Evolutionary conservation across 78 protist species (phyloP).

Genomic region (Dictyostelium capitatum): DNA sequence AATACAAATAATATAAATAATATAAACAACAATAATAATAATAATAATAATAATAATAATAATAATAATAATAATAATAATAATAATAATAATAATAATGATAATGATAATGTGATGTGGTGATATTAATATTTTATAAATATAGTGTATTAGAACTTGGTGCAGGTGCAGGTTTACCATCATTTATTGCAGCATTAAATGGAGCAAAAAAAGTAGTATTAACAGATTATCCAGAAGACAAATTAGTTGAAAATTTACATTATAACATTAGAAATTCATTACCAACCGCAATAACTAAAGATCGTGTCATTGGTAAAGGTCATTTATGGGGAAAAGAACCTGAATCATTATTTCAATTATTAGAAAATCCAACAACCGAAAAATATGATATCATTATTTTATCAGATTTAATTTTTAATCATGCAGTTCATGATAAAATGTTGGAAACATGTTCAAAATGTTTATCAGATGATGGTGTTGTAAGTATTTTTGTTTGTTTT

Average conservation of each 20-base stretch:
- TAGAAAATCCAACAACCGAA: constrained; percentile 32
- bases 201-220: constrained; percentile 45
- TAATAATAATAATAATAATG: background rate
- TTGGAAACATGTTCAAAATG: constrained; percentile 15
- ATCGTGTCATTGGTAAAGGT: constrained; percentile 9
- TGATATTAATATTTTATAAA: background rate
- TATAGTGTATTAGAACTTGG: constrained; percentile 67
- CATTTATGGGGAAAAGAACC: constrained; percentile 76
- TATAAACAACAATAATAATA: no score
- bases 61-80: background rate
- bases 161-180: constrained; percentile 78
- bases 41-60: background rate
- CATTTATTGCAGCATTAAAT: constrained; percentile 55
- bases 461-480: constrained; percentile 63
- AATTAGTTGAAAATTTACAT: constrained; percentile 30
- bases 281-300: constrained; percentile 1
- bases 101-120: no score
- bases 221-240: constrained; percentile 62
- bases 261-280: constrained; percentile 40
- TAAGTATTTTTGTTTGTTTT: no score
- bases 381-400: constrained; percentile 70
- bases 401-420: constrained; percentile 68
- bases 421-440: constrained; percentile 23
- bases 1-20: no score
- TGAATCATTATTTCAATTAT: constrained; percentile 8